Percentiles rank a stretch among this genome's conserved stretches.
These are phyloP conservation scores for Malassezia pachydermatis DNA, from an alignment of 1,284 basidiomycete species.

Conservation along the genomic window DNA sequence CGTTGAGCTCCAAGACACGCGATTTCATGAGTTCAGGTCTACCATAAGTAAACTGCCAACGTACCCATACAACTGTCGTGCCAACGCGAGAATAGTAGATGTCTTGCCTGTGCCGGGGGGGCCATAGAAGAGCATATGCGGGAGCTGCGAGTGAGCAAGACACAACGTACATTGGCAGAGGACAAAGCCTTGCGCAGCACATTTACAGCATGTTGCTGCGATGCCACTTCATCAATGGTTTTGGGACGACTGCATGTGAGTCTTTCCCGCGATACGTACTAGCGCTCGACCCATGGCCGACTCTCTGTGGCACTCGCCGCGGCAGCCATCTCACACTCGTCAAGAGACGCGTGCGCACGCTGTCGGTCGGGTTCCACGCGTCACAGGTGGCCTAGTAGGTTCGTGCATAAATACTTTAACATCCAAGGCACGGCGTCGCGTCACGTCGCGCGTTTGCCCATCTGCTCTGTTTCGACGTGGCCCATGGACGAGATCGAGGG, in stretches of 20 bases:
- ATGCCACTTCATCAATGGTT: conserved; percentile 92
- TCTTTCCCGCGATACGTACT: conserved; percentile 1
- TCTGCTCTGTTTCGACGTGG: neutral
- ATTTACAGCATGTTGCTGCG: conserved; percentile 89
- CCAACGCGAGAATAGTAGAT: conserved; percentile 87
- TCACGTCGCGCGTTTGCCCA: conserved; percentile 5
- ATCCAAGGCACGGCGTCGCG: neutral
- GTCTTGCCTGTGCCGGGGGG: conserved; percentile 98
- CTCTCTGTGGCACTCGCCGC: neutral
- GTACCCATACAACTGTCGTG: conserved; percentile 79
- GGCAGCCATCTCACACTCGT: too few relatives aligned
- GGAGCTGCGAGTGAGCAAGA: conserved; percentile 57
- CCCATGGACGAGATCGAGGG: conserved; percentile 7
- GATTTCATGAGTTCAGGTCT: conserved; percentile 89
- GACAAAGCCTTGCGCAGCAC: conserved; percentile 81
- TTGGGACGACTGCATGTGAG: conserved; percentile 67
- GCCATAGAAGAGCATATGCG: conserved; percentile 99
- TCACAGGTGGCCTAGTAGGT: neutral
- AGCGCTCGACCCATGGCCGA: conserved; percentile 19
- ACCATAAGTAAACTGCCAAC: conserved; percentile 7
- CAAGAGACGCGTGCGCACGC: neutral
- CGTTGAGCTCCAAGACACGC: conserved; percentile 94
- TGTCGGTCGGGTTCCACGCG: neutral
- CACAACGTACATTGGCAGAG: conserved; percentile 70
- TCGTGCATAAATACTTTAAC: neutral